Base-by-base conservation (phyloP, 257 asterid species). In the Solanum lycopersicoides region DNA sequence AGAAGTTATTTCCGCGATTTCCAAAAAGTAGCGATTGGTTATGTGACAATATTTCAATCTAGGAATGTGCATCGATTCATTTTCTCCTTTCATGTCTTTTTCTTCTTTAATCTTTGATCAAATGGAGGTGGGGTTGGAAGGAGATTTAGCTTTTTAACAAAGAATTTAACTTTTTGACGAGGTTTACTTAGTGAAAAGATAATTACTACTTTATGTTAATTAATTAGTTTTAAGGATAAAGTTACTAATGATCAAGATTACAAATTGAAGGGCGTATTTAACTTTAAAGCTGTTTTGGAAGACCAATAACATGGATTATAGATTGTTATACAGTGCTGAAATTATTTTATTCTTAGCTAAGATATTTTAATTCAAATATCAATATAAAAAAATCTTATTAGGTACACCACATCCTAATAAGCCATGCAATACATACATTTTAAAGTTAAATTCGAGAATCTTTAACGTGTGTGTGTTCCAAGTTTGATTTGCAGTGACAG, bases 391-490 rank as follows among this genome's bases (percentile, higher is more conserved):
- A 37, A 37, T 37, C 39, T 37, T 1, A 37, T 37, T 37, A 37
- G 0, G 1, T 37, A 0, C 7, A 37, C 6, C 39, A 37, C 1
- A 37, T 5, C 6, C 7, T 37, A 37, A 37, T 37, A 5, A 37
- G 1, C 0, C 7, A 1, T 37, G 2, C 39, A 37, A 37, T 1
- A 37, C 7, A 37, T 0, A 35, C n/a, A 35, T 1, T 35, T 37
- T 1, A 37, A n/a, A n/a, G n/a, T n/a, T n/a, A n/a, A n/a, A n/a
- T n/a, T n/a, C n/a, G n/a, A n/a, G n/a, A n/a, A n/a, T n/a, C n/a
- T n/a, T n/a, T n/a, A n/a, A n/a, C n/a, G n/a, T n/a, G n/a, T n/a
- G 77, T 32, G 88, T 85, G 83, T 84, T 88, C 89, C 88, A 88
- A 20, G 59, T 75, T 76, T 76, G 83, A 77, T 77, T 77, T 44